Evolutionary conservation across 139 green algal genomes (phyloP).

Genomic region (Tetradesmus lagerheimii): DNA sequence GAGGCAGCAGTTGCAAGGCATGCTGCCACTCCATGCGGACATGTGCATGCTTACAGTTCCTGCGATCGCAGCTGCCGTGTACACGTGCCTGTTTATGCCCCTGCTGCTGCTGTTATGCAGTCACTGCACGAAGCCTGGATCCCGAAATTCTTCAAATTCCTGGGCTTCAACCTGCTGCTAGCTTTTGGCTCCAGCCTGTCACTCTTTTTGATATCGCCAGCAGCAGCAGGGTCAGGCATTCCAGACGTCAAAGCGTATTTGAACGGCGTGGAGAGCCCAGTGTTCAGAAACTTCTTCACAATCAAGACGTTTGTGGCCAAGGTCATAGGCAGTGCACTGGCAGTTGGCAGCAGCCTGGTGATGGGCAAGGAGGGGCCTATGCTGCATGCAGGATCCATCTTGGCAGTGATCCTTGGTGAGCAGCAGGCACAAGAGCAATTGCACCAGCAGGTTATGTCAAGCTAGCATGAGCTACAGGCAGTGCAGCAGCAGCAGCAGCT

Average conservation of each 20-base stretch:
- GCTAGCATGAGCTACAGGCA: no score
- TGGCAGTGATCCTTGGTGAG: conserved; percentile 66
- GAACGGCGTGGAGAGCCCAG: conserved; percentile 65
- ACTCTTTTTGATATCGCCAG: conserved; percentile 65
- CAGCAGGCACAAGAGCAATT: neutral
- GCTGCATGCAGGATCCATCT: conserved; percentile 71
- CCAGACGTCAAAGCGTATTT: conserved; percentile 74
- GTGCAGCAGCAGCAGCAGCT: neutral
- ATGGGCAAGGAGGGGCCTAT: conserved; percentile 77
- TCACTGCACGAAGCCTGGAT: conserved; percentile 47
- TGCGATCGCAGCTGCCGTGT: neutral
- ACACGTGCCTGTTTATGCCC: neutral
- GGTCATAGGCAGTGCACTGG: conserved; percentile 68
- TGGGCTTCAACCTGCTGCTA: conserved; percentile 62
- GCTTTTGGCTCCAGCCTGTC: conserved; percentile 59
- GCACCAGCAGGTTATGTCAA: neutral
- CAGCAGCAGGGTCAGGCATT: conserved; percentile 68
- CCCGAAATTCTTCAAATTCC: conserved; percentile 62
- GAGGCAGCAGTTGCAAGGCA: neutral
- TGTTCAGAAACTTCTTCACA: conserved; percentile 71
- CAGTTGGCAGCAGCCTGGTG: conserved; percentile 63
- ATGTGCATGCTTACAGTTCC: neutral
- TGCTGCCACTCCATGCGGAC: neutral
- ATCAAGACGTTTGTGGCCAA: conserved; percentile 73
- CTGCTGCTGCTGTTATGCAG: conserved; percentile 28